Percentiles rank a stretch among this genome's conserved stretches.
Conservation (phyloP, 73 alveolate species). For the Effrenium voratum region DNA sequence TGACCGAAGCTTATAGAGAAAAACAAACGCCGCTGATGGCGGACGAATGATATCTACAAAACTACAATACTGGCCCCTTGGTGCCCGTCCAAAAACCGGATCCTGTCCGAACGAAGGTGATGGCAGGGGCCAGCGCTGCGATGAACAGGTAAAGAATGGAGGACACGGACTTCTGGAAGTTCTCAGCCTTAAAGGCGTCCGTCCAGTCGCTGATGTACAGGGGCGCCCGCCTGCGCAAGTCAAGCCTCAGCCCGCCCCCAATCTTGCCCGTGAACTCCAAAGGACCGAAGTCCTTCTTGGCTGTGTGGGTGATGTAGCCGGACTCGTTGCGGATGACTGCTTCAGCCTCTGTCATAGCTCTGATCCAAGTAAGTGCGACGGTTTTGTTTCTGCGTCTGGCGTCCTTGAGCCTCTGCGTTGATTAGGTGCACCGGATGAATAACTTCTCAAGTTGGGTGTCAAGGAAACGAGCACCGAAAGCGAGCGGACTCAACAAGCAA, state of each 20-base stretch:
- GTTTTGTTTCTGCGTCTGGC: no score
- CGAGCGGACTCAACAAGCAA: no score
- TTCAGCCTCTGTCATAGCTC: neutral
- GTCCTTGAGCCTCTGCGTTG: no score
- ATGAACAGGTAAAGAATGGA: neutral
- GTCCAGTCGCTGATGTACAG: neutral
- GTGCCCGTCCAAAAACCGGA: neutral
- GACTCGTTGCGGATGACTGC: neutral
- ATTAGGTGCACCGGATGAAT: no score
- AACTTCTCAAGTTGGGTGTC: no score
- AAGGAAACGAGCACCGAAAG: no score
- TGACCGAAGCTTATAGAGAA: no score
- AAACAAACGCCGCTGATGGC: neutral
- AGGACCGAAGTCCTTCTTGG: constrained; percentile 4
- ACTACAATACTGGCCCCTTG: neutral
- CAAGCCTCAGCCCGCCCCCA: neutral
- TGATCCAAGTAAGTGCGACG: no score
- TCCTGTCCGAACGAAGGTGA: no score
- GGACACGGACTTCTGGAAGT: neutral
- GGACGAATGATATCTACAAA: neutral
- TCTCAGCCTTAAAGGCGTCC: neutral
- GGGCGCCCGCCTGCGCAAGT: neutral
- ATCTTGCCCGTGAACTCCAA: constrained; percentile 3
- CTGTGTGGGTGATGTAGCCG: neutral
- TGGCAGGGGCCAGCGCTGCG: no score